Evolutionary conservation across 805 yeast genomes (phyloP).

Genomic region (Candida ficus): DNA sequence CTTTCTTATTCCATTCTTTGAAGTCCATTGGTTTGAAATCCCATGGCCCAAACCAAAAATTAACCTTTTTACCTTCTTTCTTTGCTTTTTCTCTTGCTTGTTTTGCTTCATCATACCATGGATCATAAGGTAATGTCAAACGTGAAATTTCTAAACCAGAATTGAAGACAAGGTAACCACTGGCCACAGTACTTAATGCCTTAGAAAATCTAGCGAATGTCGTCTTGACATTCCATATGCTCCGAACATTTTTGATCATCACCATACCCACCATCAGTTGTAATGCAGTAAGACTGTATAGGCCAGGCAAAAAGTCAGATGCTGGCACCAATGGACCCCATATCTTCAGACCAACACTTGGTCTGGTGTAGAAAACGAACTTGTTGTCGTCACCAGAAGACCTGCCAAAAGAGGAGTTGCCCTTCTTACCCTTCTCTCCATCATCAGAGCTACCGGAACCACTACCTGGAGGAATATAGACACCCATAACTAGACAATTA

Average conservation of each 20-base stretch:
- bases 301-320: conserved; percentile 53
- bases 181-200: conserved; percentile 32
- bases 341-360: conserved; percentile 52
- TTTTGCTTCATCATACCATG: conserved; percentile 69
- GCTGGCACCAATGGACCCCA: conserved; percentile 79
- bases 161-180: conserved; percentile 44
- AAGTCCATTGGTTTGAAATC: conserved; percentile 47
- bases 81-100: conserved; percentile 42
- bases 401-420: neutral
- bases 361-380: conserved; percentile 32
- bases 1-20: conserved; percentile 29
- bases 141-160: conserved; percentile 55
- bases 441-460: neutral
- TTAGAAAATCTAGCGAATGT: conserved; percentile 28
- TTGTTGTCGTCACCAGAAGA: neutral
- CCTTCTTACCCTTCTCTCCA: neutral
- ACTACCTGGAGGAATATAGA: conserved; percentile 9
- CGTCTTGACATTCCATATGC: conserved; percentile 22
- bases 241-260: conserved; percentile 22
- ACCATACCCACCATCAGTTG: conserved; percentile 48
- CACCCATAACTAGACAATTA: conserved; percentile 3
- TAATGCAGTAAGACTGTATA: conserved; percentile 44
- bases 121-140: conserved; percentile 47
- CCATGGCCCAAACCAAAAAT: conserved; percentile 66
- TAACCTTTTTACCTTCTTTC: conserved; percentile 41